Conservation (phyloP, 768 basidiomycete species). For the Lepiota venenata region DNA sequence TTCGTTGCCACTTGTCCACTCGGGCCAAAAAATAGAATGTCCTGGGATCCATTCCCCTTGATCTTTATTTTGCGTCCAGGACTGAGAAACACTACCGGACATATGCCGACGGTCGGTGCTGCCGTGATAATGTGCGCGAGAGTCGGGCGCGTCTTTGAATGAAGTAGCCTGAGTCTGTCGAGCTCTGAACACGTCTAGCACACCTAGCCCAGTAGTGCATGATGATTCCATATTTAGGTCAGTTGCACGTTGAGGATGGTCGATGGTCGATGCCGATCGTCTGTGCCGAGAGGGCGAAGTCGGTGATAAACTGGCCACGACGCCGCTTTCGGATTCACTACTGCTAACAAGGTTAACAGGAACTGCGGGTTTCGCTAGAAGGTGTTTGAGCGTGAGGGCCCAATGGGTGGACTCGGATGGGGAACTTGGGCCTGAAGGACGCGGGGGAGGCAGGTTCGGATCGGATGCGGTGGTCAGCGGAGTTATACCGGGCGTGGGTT, state of each 20-base stretch:
- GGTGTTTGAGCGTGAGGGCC: constrained; percentile 2
- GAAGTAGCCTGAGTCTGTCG: too few species aligned
- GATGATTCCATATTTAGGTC: too few species aligned
- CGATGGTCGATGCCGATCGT: not conserved
- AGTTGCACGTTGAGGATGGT: not conserved
- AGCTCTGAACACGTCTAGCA: too few species aligned
- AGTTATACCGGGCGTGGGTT: not conserved
- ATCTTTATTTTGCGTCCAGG: not conserved
- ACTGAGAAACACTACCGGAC: not conserved
- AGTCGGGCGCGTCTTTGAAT: too few species aligned
- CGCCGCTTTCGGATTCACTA: not conserved
- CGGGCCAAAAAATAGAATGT: not conserved
- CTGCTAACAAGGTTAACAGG: not conserved
- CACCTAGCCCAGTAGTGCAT: too few species aligned
- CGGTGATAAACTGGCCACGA: too few species aligned
- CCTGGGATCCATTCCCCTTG: not conserved
- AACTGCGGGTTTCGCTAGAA: constrained; percentile 3
- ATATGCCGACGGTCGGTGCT: too few species aligned
- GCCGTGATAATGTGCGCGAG: too few species aligned
- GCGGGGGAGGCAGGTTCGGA: constrained; percentile 4
- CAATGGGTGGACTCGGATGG: not conserved
- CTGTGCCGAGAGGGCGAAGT: not conserved
- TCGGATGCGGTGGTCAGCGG: constrained; percentile 5
- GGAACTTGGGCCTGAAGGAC: not conserved
- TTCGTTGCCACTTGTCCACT: not conserved